These are phyloP conservation scores for Trichophyton verrucosum DNA, from an alignment of 2,329 filamentous ascomycete genomes.

Conservation along the genomic window DNA sequence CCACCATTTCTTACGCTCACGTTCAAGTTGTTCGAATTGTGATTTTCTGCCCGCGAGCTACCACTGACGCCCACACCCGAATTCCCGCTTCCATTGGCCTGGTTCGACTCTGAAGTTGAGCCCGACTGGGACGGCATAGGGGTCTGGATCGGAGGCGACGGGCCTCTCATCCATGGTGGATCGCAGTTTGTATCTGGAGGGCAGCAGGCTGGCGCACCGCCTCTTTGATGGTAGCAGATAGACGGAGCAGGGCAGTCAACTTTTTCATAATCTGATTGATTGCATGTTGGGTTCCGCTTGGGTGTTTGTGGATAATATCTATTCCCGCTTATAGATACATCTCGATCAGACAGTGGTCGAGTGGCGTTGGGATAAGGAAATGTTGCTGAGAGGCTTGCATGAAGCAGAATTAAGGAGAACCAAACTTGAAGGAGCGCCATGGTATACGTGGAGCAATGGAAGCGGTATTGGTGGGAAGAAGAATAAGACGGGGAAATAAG, in stretches of 20 bases:
- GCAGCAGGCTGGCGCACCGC: conserved; percentile 19
- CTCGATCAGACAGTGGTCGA: background rate
- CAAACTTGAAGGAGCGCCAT: background rate
- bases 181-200: conserved; percentile 17
- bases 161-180: conserved; percentile 3
- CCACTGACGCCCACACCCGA: conserved; percentile 2
- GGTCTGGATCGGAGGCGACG: background rate
- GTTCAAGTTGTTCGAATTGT: background rate
- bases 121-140: background rate
- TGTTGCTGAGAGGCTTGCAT: background rate
- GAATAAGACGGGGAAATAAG: background rate
- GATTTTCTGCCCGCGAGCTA: conserved; percentile 3
- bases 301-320: background rate
- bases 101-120: background rate
- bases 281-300: conserved; percentile 4
- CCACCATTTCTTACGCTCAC: background rate
- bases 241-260: conserved; percentile 8
- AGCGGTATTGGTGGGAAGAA: background rate
- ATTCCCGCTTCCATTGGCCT: conserved; percentile 1
- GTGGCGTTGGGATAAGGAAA: background rate
- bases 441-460: background rate
- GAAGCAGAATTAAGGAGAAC: background rate
- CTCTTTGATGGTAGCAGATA: conserved; percentile 18
- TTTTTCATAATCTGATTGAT: background rate
- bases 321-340: background rate